Conservation (phyloP, 1,284 basidiomycete species). For the Calocybe gambosa region DNA sequence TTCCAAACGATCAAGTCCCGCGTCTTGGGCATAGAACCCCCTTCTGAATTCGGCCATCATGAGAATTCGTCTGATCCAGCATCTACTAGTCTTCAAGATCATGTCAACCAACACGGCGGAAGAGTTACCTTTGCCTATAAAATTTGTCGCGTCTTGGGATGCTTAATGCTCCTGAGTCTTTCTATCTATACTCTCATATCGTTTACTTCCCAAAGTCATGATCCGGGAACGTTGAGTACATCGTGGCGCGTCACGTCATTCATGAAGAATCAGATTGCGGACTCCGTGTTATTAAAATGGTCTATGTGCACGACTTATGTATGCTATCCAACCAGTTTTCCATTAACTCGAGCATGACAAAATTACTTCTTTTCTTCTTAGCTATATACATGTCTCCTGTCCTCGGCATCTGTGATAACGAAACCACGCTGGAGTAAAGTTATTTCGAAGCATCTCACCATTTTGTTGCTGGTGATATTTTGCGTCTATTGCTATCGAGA, state of each 20-base stretch:
- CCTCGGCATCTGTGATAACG: slow-evolving; percentile 25
- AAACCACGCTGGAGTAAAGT: slow-evolving; percentile 24
- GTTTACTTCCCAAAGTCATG: slow-evolving; percentile 14
- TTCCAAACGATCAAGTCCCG: neutral
- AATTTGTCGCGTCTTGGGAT: slow-evolving; percentile 29
- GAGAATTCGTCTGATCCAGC: neutral
- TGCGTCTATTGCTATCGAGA: slow-evolving; percentile 56
- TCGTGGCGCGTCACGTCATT: neutral
- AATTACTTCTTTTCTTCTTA: slow-evolving; percentile 11
- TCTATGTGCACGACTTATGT: slow-evolving; percentile 31
- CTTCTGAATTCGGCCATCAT: neutral
- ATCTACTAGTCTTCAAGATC: slow-evolving; percentile 6
- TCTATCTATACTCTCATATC: slow-evolving; percentile 27
- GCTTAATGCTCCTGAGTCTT: slow-evolving; percentile 30
- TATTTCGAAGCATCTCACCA: slow-evolving; percentile 25
- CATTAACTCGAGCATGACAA: neutral
- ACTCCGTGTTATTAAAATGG: slow-evolving; percentile 18
- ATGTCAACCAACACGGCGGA: slow-evolving; percentile 21
- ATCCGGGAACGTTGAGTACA: neutral
- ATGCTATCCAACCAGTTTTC: slow-evolving; percentile 10
- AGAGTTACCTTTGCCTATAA: slow-evolving; percentile 26
- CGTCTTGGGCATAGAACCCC: neutral
- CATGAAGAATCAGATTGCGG: slow-evolving; percentile 13
- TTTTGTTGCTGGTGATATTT: slow-evolving; percentile 31
- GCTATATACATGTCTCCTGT: slow-evolving; percentile 27